Base-by-base conservation (phyloP, 2,329 filamentous ascomycete species). In the Hortaea sp. region DNA sequence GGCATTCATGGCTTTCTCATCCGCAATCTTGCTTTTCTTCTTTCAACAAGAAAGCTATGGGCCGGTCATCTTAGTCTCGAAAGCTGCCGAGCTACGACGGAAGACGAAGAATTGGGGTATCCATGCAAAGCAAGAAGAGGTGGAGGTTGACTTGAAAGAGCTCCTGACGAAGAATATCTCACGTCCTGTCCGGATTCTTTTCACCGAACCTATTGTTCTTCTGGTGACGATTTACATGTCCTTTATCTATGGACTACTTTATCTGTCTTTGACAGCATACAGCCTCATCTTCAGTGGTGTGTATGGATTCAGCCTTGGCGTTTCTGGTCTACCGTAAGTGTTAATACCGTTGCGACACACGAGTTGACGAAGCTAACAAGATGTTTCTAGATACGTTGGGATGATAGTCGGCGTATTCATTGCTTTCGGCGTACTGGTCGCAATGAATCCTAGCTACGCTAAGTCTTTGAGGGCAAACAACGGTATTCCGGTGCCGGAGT, bases 211-310 rank as follows among this genome's bases (percentile, higher is more conserved):
- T 1, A 74, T 74, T 45, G 70, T 74, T 0, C 56, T 74, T 12
- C 57, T 72, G 1, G 59, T 73, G 38, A 68, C 67, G 13, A 65
- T 72, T 46, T 73, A 73, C 55, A 60, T 60, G 52, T 53, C 54
- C 2, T 63, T 61, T 48, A 52, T 63, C 66, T 63, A 63, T 29
- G 62, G 75, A 5, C 72, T 92, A 0, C 77, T 94, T 1, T 94
- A 92, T 60, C 80, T 90, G 28, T 92, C 92, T 70, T 73, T 95
- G 44, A 89, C 86, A 0, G 85, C 87, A 1, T 94, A 94, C 57
- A 82, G 85, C 0, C 77, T 92, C 39, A 84, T 94, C 41, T 94
- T 92, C 67, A 72, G 82, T 50, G 63, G 66, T 1, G 73, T 88
- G 4, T 84, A 94, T 63, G 74, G 77, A 53, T 83, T 90, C 69